These are phyloP conservation scores for Biscogniauxia sp. DNA, from an alignment of 2,329 filamentous ascomycete species.

Conservation along the genomic window DNA sequence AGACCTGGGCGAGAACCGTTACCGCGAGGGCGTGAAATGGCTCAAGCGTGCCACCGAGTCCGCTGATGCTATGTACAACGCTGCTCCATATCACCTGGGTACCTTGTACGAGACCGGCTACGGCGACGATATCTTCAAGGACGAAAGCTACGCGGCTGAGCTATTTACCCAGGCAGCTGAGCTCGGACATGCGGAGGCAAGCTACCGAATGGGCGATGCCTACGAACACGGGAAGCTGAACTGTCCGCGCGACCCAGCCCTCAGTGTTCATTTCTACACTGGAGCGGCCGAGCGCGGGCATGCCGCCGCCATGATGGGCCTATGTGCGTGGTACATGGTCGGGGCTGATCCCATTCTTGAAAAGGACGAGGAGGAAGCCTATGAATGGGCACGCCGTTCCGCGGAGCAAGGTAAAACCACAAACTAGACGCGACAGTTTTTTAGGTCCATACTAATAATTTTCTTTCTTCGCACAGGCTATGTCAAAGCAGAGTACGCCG, in stretches of 20 bases:
- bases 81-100: constrained; percentile 86
- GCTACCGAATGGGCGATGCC: constrained; percentile 86
- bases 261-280: constrained; percentile 98
- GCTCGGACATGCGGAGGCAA: constrained; percentile 82
- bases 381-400: constrained; percentile 89
- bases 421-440: too few relatives aligned
- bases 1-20: constrained; percentile 82
- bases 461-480: constrained; percentile 45
- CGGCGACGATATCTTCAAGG: constrained; percentile 89
- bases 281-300: constrained; percentile 83
- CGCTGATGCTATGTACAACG: constrained; percentile 88
- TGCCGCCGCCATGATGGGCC: constrained; percentile 90
- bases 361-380: constrained; percentile 93
- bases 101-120: constrained; percentile 89
- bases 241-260: constrained; percentile 85
- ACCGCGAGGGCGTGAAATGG: constrained; percentile 94
- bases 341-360: constrained; percentile 89
- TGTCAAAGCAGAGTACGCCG: constrained; percentile 82
- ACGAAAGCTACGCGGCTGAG: constrained; percentile 86
- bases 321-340: constrained; percentile 98
- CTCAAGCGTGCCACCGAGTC: constrained; percentile 88
- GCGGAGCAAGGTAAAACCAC: constrained; percentile 64
- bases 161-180: constrained; percentile 93
- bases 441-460: constrained; percentile 16
- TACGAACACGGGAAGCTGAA: constrained; percentile 89